Percentiles rank a stretch among this genome's conserved stretches.
These are phyloP conservation scores for Solanum hybrid DNA, from an alignment of 305 asterid species.

Conservation along the genomic window DNA sequence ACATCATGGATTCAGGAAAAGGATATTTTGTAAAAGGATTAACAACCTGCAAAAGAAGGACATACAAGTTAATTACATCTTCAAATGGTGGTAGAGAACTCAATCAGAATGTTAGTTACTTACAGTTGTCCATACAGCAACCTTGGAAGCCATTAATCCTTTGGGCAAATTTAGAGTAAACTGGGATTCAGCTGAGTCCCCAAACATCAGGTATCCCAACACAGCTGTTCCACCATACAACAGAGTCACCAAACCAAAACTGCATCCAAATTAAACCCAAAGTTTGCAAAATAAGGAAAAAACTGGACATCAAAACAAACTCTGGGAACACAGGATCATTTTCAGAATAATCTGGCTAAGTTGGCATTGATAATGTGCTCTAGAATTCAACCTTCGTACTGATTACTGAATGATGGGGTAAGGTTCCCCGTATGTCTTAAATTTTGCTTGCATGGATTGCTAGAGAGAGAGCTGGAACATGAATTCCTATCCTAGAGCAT, in stretches of 20 bases:
- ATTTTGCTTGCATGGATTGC: not conserved
- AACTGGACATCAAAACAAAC: not conserved
- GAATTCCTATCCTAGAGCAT: not conserved
- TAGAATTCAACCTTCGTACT: not conserved
- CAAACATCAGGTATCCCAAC: conserved; percentile 63
- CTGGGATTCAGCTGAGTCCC: conserved; percentile 59
- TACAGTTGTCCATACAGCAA: conserved; percentile 79
- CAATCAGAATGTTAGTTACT: not conserved
- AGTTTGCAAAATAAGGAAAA: not conserved
- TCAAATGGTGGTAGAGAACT: not conserved
- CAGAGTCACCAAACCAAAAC: conserved; percentile 55
- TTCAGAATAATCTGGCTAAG: not conserved
- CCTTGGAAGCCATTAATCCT: conserved; percentile 44
- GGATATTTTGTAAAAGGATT: conserved; percentile 86
- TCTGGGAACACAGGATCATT: not conserved
- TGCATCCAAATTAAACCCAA: conserved; percentile 14
- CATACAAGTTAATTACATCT: conserved; percentile 6
- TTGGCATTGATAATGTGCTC: not conserved
- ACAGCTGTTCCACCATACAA: conserved; percentile 57
- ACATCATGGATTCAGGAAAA: conserved; percentile 11
- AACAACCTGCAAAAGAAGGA: conserved; percentile 48
- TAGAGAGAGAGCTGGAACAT: not conserved
- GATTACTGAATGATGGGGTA: not conserved
- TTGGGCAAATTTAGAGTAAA: conserved; percentile 70
- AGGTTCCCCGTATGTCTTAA: not conserved